phyloP scores from a whole-genome alignment of 805 yeast genomes.

The Sugiyamaella qingdaonensis region DNA sequence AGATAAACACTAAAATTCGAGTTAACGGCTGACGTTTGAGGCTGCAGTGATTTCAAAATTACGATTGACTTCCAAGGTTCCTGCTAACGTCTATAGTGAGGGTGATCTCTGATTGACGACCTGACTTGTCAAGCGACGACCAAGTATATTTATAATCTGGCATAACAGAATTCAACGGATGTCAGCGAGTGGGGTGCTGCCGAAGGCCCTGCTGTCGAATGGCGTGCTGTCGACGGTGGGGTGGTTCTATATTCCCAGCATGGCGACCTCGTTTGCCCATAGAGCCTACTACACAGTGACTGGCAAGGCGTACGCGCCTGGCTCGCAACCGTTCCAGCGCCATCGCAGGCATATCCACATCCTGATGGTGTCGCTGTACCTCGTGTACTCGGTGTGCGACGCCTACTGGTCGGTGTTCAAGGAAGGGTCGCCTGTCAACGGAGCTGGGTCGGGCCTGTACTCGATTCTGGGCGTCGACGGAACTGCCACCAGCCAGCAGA shows the following conservation, averaged over 20 bases:
- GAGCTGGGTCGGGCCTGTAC: constrained; percentile 20
- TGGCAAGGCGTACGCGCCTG: constrained; percentile 8
- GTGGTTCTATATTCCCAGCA: constrained; percentile 25
- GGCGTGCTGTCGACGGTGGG: constrained; percentile 13
- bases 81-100: too few relatives aligned
- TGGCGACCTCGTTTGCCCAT: constrained; percentile 22
- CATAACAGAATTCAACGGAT: too few relatives aligned
- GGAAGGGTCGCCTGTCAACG: constrained; percentile 7
- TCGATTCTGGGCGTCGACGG: constrained; percentile 21
- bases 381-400: constrained; percentile 21
- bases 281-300: constrained; percentile 17
- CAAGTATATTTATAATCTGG: too few relatives aligned
- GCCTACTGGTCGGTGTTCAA: constrained; percentile 19
- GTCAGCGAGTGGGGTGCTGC: too few relatives aligned
- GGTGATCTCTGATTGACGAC: too few relatives aligned
- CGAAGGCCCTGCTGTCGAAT: neutral
- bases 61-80: too few relatives aligned
- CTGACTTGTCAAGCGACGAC: too few relatives aligned
- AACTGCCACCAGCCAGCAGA: constrained; percentile 17
- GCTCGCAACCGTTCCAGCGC: constrained; percentile 9
- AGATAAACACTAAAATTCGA: too few relatives aligned
- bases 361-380: constrained; percentile 19
- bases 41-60: too few relatives aligned
- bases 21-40: too few relatives aligned
- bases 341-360: constrained; percentile 16